Conservation (phyloP, 208 protist genomes). For the Histomonas meleagridis region DNA sequence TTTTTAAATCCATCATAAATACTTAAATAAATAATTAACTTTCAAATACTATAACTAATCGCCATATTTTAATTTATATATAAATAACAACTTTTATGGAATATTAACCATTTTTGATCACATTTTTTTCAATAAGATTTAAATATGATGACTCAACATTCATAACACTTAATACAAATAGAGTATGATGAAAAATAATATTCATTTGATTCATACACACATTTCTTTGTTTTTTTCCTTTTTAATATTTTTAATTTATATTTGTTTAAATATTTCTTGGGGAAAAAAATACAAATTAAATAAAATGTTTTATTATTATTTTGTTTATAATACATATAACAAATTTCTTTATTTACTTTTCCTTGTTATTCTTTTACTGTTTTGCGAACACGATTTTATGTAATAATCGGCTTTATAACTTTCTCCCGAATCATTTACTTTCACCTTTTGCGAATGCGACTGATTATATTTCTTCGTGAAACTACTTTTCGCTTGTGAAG, state of each 20-base stretch:
- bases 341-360: background rate
- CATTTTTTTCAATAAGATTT: too few relatives aligned
- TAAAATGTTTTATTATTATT: background rate
- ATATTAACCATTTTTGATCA: too few relatives aligned
- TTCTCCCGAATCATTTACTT: background rate
- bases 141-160: too few relatives aligned
- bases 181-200: too few relatives aligned
- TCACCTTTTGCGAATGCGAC: background rate
- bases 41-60: too few relatives aligned
- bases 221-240: background rate
- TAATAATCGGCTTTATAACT: background rate
- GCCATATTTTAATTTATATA: too few relatives aligned
- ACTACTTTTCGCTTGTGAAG: background rate
- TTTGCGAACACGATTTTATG: background rate
- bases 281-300: background rate
- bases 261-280: background rate
- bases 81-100: too few relatives aligned
- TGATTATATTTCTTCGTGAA: background rate
- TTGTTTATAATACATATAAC: background rate
- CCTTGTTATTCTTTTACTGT: background rate
- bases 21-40: background rate
- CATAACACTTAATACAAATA: too few relatives aligned
- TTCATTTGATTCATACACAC: background rate
- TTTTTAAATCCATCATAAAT: background rate
- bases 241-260: background rate